Conservation (phyloP, 192 early-diverging fungal genomes). For the Backusella macrospora region DNA sequence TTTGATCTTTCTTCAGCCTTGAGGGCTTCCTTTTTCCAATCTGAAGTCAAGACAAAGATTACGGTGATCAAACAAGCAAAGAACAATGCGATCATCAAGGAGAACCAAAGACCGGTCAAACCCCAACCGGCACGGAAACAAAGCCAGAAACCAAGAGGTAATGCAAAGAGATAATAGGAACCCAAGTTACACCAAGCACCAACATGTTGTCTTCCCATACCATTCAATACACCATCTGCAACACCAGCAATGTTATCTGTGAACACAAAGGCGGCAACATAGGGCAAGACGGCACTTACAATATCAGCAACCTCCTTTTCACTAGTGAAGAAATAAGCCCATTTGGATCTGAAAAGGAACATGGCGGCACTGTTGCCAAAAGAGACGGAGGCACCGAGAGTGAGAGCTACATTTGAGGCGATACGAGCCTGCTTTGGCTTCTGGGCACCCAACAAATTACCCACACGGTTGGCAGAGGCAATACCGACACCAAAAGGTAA, state of each 20-base stretch:
- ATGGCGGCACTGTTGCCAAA: conserved; percentile 51
- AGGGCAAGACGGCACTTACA: conserved; percentile 73
- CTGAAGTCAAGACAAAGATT: conserved; percentile 2
- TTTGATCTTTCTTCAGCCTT: conserved; percentile 20
- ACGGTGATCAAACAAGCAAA: conserved; percentile 39
- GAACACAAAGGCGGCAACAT: conserved; percentile 76
- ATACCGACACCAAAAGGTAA: conserved; percentile 58
- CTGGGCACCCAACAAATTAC: conserved; percentile 60
- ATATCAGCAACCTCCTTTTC: conserved; percentile 67
- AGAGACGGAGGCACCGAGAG: conserved; percentile 50
- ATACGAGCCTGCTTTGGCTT: conserved; percentile 55
- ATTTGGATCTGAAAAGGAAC: conserved; percentile 50
- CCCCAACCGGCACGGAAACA: conserved; percentile 57
- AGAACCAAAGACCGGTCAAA: conserved; percentile 67
- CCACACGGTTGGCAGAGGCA: conserved; percentile 56
- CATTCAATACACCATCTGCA: conserved; percentile 73
- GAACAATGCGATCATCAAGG: conserved; percentile 43
- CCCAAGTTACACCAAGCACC: conserved; percentile 59
- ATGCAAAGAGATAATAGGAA: conserved; percentile 66
- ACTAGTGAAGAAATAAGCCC: conserved; percentile 73
- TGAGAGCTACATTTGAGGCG: conserved; percentile 53
- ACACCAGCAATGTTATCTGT: conserved; percentile 65
- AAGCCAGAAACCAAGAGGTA: conserved; percentile 64
- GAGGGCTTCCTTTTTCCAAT: conserved; percentile 31
- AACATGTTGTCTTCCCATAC: conserved; percentile 74